Percentiles rank a stretch among this genome's conserved stretches.
Conservation (phyloP, 768 basidiomycete species). For the Pisolithus tinctorius region DNA sequence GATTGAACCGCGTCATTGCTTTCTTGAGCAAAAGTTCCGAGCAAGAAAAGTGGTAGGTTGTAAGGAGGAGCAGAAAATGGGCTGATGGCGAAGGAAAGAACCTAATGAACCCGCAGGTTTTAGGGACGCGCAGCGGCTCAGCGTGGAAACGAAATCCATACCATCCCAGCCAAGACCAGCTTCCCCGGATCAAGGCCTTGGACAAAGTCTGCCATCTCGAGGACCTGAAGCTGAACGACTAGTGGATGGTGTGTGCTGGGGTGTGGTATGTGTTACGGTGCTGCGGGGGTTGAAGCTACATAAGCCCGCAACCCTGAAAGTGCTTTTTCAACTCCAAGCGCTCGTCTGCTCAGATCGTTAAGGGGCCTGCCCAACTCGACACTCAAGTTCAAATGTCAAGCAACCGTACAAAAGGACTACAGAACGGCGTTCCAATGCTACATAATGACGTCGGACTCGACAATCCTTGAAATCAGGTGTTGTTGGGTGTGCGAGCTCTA, state of each 20-base stretch:
- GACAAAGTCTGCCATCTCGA: constrained; percentile 52
- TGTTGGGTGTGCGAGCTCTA: too few species aligned
- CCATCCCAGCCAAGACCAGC: constrained; percentile 57
- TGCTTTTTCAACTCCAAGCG: too few species aligned
- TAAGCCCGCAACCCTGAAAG: too few species aligned
- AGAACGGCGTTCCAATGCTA: too few species aligned
- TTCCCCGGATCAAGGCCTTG: constrained; percentile 69
- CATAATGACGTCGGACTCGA: too few species aligned
- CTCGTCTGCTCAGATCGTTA: too few species aligned
- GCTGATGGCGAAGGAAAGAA: constrained; percentile 50
- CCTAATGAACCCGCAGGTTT: constrained; percentile 29
- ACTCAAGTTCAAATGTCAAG: too few species aligned
- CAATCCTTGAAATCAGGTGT: too few species aligned
- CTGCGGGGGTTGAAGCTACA: too few species aligned
- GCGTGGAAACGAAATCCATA: constrained; percentile 24
- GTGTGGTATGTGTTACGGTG: not conserved
- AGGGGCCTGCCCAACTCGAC: too few species aligned
- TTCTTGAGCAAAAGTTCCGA: constrained; percentile 70
- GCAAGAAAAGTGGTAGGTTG: constrained; percentile 79
- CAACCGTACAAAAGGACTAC: not conserved
- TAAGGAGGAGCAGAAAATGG: constrained; percentile 59
- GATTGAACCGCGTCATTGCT: constrained; percentile 57
- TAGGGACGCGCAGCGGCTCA: too few species aligned
- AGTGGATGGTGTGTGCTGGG: not conserved
- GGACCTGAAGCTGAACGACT: not conserved